Evolutionary conservation across 2,329 filamentous ascomycete species (phyloP).

Genomic region (Cryphonectria radicalis): DNA sequence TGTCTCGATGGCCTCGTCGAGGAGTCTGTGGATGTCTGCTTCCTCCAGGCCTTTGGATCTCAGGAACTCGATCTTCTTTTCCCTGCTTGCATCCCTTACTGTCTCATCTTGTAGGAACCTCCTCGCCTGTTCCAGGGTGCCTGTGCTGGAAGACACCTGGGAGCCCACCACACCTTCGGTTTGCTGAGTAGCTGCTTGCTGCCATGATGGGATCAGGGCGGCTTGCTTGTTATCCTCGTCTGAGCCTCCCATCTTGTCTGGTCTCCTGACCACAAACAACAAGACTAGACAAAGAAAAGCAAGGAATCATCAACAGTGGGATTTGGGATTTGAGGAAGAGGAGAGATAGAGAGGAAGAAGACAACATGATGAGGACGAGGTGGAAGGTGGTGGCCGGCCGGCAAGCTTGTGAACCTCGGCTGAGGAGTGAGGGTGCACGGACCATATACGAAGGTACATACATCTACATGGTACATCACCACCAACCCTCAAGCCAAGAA

Average conservation of each 20-base stretch:
- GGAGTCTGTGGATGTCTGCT: slow-evolving; percentile 69
- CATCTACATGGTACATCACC: neutral
- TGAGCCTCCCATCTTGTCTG: slow-evolving; percentile 32
- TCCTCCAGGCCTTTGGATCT: slow-evolving; percentile 73
- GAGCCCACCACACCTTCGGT: slow-evolving; percentile 4
- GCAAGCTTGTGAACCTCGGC: slow-evolving; percentile 26
- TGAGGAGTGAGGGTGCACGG: slow-evolving; percentile 17
- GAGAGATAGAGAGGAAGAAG: neutral
- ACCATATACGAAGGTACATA: slow-evolving; percentile 19
- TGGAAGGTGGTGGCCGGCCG: neutral
- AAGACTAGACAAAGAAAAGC: neutral
- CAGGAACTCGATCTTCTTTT: slow-evolving; percentile 78
- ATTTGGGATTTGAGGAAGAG: neutral
- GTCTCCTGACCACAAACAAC: neutral
- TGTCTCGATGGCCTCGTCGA: slow-evolving; percentile 45
- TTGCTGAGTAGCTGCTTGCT: slow-evolving; percentile 25
- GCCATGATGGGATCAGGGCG: slow-evolving; percentile 31
- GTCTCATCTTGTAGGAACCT: slow-evolving; percentile 76
- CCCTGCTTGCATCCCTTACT: slow-evolving; percentile 69
- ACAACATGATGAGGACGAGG: neutral
- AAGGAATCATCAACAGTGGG: too few relatives aligned
- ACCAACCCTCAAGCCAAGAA: neutral
- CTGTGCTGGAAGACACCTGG: slow-evolving; percentile 25
- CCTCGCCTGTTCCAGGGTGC: slow-evolving; percentile 66
- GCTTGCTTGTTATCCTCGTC: slow-evolving; percentile 29